Evolutionary conservation across 176 grass and related monocot species (phyloP), one percentile per base, ranked within the genome.

Genomic region (Oropetium thomaeum): DNA sequence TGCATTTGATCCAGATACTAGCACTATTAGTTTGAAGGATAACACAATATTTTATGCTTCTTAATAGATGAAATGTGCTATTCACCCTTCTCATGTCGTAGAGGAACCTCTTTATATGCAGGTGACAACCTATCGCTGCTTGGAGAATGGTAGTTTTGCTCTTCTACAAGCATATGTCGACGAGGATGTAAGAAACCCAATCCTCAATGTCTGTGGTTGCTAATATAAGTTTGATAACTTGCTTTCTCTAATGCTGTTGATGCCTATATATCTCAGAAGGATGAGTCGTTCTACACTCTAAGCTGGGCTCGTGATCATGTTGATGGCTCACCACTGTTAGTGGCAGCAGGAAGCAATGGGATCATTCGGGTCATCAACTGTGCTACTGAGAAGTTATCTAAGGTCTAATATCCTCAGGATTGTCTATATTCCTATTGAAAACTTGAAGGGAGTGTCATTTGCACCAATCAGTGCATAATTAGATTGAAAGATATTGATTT

Each of bases 241-340:
- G 29, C 67, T 16, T 81, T 86, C 14, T 77, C 55, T 86, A 70
- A 79, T 73, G 16, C 42, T 68, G 4, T 22, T 68, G 69, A 48
- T 32, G 10, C 19, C 33, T 52, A 5, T 81, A 2, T 79, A 69
- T 26, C 22, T 81, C 83, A 97, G 94, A 89, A 89, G 77, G 81
- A 87, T 74, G 90, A 93, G 75, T 93, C 88, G 47, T 97, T 91
- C 86, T 93, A 91, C 80, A 97, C 94, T 38, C 72, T 97, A 71
- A 91, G 90, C 88, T 97, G 94, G 94, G 84, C 90, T 62, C 81
- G 87, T 16, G 86, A 97, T 29, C 29, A 75, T 45, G 72, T 87
- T 73, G 83, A 89, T 73, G 67, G 81, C 6, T 75, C 88, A 47
- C 90, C 94, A 27, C 69, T 93, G 58, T 85, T 97, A 80, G 90